A percentile compares a stretch with the other conserved stretches of the same genome.
These are phyloP conservation scores for Beta corolliflora DNA, from an alignment of 179 eudicot species.

Conservation along the genomic window DNA sequence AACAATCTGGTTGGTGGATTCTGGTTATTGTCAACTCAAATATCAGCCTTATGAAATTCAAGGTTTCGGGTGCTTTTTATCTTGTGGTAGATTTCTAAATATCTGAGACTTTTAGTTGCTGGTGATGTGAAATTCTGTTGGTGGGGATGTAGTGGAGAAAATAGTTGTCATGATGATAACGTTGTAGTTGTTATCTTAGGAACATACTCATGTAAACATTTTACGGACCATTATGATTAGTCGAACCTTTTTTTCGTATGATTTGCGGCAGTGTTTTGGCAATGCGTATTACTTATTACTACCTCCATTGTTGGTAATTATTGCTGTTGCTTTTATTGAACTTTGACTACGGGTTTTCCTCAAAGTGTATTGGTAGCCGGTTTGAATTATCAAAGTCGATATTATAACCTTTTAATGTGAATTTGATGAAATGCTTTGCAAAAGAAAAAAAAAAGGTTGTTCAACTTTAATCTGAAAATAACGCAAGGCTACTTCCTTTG, in stretches of 20 bases:
- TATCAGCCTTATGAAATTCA: not conserved
- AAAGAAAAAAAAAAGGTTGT: too few species aligned
- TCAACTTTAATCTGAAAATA: too few species aligned
- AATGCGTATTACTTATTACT: not conserved
- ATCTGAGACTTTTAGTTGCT: constrained; percentile 3
- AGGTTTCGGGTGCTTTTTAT: constrained; percentile 16
- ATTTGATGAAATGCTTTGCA: too few species aligned
- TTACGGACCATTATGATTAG: not conserved
- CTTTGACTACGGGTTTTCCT: not conserved
- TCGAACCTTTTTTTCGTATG: not conserved
- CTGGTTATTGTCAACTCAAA: not conserved
- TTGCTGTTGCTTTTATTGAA: not conserved
- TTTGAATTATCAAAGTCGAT: too few species aligned
- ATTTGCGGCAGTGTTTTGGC: not conserved
- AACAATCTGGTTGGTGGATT: constrained; percentile 16
- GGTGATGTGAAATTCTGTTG: not conserved
- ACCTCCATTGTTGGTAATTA: not conserved
- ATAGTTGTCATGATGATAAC: not conserved
- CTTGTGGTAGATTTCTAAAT: constrained; percentile 7
- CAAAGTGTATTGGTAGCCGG: not conserved
- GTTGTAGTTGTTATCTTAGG: not conserved
- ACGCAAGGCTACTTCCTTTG: too few species aligned
- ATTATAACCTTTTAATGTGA: too few species aligned
- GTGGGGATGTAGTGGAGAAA: not conserved
- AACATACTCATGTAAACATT: constrained; percentile 12